A percentile compares a stretch with the other conserved stretches of the same genome.
Conservation (phyloP, 257 asterid species). For the Craterostigma plantagineum region DNA sequence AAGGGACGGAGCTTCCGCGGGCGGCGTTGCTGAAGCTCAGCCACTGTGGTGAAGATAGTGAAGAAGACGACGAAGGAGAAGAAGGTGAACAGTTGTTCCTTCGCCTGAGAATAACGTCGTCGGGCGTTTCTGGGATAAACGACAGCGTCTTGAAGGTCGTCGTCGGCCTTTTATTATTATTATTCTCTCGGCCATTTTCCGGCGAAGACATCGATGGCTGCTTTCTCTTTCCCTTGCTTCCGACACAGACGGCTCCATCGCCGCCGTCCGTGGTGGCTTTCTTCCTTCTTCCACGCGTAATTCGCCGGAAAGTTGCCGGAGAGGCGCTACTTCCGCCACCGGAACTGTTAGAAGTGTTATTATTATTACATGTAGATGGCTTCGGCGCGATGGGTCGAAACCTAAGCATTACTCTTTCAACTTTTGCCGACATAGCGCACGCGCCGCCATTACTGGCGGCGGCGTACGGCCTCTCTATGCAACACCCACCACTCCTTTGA, state of each 20-base stretch:
- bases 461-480: slow-evolving; percentile 40
- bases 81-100: slow-evolving; percentile 8
- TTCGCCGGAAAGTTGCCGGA: slow-evolving; percentile 9
- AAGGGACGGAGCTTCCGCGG: slow-evolving; percentile 4
- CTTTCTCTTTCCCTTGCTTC: background rate
- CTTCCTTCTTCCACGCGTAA: slow-evolving; percentile 24
- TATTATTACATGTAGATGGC: slow-evolving; percentile 15
- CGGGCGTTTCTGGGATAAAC: background rate
- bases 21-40: slow-evolving; percentile 24
- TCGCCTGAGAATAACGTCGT: no score
- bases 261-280: slow-evolving; percentile 10
- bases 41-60: slow-evolving; percentile 12
- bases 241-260: slow-evolving; percentile 14
- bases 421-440: slow-evolving; percentile 31
- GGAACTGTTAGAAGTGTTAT: slow-evolving; percentile 6
- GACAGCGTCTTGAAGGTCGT: no score
- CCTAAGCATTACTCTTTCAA: slow-evolving; percentile 39
- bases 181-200: no score
- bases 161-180: no score
- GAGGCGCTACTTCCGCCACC: slow-evolving; percentile 9
- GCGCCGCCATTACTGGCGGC: slow-evolving; percentile 12
- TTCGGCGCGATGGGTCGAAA: slow-evolving; percentile 82
- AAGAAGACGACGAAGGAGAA: no score
- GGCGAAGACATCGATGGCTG: no score
- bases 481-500: slow-evolving; percentile 38